Evolutionary conservation across 305 asterid species (phyloP), one percentile per base, ranked within the genome.

Genomic region (Rubia tinctorum): DNA sequence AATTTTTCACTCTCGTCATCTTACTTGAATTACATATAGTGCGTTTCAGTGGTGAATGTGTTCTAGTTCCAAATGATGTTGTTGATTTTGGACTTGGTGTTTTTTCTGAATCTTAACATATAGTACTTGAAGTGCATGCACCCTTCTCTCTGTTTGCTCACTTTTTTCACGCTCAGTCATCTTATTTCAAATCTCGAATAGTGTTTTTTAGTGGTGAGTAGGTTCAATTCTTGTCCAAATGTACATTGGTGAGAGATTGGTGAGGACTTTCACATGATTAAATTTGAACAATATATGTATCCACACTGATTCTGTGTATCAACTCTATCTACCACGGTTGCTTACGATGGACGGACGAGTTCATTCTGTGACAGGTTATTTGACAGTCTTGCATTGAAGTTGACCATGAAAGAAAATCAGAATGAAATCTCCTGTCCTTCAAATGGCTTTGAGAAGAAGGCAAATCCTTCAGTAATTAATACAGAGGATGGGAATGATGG

Each of bases 361-460:
- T 81, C 78, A 76, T 81, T 75, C 56, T 53, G 65, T 66, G 55
- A 71, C 90, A 85, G 93, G 73, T 89, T 62, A 75, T 71, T 75
- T 56, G 82, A 84, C 84, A 40, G 77, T 62, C 82, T 76, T 71
- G 87, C 80, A 68, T 81, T 64, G 77, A 84, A 79, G 80, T 75
- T 76, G 78, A 83, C 65, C 15, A 85, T 88, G 95, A 87, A 80
- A 73, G 95, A 84, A 80, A 79, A 73, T 75, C 76, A 67, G 44
- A 67, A 45, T 49, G 82, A 61, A 30, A 71, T 66, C 51, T 7
- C 58, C 59, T 12, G 37, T 39, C 75, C 70, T 63, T 66, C 81
- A 55, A 77, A 75, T 75, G 53, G 66, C 68, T 79, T 25, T 49
- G 75, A 47, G 75, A 78, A 59, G 62, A 78, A 71, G 55, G 69